Evolutionary conservation across 768 basidiomycete species (phyloP), one percentile per base, ranked within the genome.

Genomic region (Mrakia gelida): DNA sequence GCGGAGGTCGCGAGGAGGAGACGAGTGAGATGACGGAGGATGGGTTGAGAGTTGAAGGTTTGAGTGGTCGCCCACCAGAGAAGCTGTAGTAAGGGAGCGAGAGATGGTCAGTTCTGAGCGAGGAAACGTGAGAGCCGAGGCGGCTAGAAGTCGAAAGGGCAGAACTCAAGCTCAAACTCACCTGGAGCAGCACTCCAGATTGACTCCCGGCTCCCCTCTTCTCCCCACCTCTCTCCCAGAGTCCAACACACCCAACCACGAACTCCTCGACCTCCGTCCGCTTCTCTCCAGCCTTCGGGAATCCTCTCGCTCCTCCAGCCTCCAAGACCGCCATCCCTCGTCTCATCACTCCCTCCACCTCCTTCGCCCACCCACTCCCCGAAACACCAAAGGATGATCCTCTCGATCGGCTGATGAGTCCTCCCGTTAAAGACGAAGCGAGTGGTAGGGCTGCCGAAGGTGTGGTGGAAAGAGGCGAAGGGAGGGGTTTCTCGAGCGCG

Each of bases 11-110:
- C 80, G 23, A 92, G 84, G 0, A 78, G 77, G 1, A 95, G 84
- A 1, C 91, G 89, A 41, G 90, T 89, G 87, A 98, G 90, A 84
- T 97, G 92, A 0, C 95, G 90, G 75, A 93, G 88, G 11, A 98
- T 86, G 13, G 90, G 89, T 79, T 91, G 91, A 0, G 93, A 95
- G 82, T 97, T 95, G 87, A 98, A 97, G 0, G 96, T 98, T 30
- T 95, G 88, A 30, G 91, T 90, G 13, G 94, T 95, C 0, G 94
- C 92, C 94, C 94, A 95, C 92, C 94, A 96, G 2, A 98, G 87
- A 30, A 94, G 88, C 92, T 92, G 83, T 73, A 30, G 43, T 79
- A 75, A 52, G 3, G 4, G 18, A 4, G 4, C 15, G 49, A 52
- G 49, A 13, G 45, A 71, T n/a, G 15, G 52, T 34, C 32, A 62